Evolutionary conservation across 495 filamentous ascomycete species (phyloP), one percentile per base, ranked within the genome.

Genomic region (Penicillium salamii): DNA sequence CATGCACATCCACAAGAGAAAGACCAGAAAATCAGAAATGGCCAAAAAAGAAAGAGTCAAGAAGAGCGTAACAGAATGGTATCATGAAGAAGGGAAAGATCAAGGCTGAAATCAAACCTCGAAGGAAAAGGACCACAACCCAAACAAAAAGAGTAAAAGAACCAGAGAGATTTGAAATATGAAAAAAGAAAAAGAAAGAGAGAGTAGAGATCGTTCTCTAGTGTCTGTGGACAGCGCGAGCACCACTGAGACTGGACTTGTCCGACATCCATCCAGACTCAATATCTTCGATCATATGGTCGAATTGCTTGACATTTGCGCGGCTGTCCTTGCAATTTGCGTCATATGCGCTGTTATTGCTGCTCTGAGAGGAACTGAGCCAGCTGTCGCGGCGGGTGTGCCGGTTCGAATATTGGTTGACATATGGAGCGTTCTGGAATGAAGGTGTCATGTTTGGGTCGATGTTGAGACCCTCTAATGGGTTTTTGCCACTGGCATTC

Each of bases 211-310:
- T 53, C 33, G 43, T 50, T 3, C 31, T 17, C 49, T 29, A 58
- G 23, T 48, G 43, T 20, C 43, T 42, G 36, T 46, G 54, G 35
- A 42, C 35, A 34, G 45, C 31, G 20, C 45, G 54, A 43, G 43
- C 17, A 35, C 50, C 52, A 24, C 46, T 46, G 24, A 54, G 6
- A 46, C 54, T 67, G n/a, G 66, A 63, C 47, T 63, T 61, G 24
- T 73, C 67, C 13, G 67, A 69, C 44, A 60, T 38, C 68, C 70
- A 71, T 8, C 57, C 67, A 46, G 66, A 50, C 42, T 74, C 68
- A 31, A 67, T 62, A 23, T 68, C 65, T 39, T 69, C 67, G n/a
- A 69, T 65, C 65, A 68, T 71, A 15, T 69, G 57, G 37, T 71
- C 69, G 13, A 72, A 28, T 15, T 69, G 66, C 31, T 58, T 61